Conservation (phyloP, 2,329 filamentous ascomycete species). For the Alternaria burnsii region DNA sequence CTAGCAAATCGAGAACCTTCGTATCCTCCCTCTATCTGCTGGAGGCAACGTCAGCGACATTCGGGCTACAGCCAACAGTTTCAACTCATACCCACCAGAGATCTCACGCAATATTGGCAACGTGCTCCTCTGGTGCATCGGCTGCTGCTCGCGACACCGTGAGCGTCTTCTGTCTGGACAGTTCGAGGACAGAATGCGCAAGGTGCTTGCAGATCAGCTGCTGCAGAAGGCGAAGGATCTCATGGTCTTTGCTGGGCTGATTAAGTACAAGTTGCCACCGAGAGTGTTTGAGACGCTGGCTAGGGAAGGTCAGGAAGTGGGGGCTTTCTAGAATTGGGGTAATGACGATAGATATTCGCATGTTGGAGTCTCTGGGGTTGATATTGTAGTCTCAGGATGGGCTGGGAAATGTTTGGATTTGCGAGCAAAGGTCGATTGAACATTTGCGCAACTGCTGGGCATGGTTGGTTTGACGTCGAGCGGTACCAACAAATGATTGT, state of each 20-base stretch:
- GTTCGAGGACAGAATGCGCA: constrained; percentile 72
- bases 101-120: constrained; percentile 91
- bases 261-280: constrained; percentile 88
- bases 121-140: constrained; percentile 91
- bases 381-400: neutral
- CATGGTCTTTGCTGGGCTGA: constrained; percentile 91
- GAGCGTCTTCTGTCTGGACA: constrained; percentile 70
- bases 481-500: constrained; percentile 2
- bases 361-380: constrained; percentile 4
- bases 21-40: constrained; percentile 81
- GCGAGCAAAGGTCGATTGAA: neutral
- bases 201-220: constrained; percentile 69
- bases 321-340: constrained; percentile 32
- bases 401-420: neutral
- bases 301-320: constrained; percentile 66
- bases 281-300: constrained; percentile 89
- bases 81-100: constrained; percentile 78
- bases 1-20: constrained; percentile 76
- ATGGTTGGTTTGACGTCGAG: constrained; percentile 2
- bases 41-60: constrained; percentile 79
- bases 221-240: constrained; percentile 86
- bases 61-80: constrained; percentile 80
- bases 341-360: neutral
- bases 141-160: constrained; percentile 81
- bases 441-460: neutral